phyloP scores from a whole-genome alignment of 495 filamentous ascomycete species.

The Poronia punctata region DNA sequence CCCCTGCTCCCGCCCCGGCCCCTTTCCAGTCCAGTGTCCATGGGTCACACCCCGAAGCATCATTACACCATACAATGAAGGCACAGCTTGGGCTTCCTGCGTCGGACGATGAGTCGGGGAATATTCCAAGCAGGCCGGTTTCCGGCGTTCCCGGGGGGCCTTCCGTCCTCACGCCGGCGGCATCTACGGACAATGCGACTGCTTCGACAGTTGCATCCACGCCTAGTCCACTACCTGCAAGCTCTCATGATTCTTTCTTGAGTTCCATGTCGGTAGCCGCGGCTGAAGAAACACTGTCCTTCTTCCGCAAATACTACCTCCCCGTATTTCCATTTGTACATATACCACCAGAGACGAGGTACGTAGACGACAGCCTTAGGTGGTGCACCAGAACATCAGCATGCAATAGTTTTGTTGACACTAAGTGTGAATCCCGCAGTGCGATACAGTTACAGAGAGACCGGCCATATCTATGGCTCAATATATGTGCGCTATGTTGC shows the following conservation, averaged over 20 bases:
- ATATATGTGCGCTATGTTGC: slow-evolving; percentile 37
- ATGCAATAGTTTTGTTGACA: no score
- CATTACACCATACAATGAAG: neutral
- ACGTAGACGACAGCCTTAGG: no score
- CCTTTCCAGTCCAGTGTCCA: neutral
- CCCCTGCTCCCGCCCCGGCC: neutral
- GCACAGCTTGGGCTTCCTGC: neutral
- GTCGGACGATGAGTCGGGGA: neutral
- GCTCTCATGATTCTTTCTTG: slow-evolving; percentile 12
- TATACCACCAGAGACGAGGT: slow-evolving; percentile 20
- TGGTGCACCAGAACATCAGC: no score
- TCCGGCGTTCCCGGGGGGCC: neutral
- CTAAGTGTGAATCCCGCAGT: no score
- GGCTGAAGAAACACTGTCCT: slow-evolving; percentile 19
- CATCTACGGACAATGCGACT: neutral
- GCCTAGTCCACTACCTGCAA: slow-evolving; percentile 15
- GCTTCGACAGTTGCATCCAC: slow-evolving; percentile 12
- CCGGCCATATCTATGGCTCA: slow-evolving; percentile 44
- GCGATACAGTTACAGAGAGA: slow-evolving; percentile 18
- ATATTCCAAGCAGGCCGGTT: neutral
- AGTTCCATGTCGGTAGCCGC: slow-evolving; percentile 16
- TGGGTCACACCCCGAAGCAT: neutral
- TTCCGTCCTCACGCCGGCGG: neutral
- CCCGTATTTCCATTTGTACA: slow-evolving; percentile 29
- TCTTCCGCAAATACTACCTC: slow-evolving; percentile 23